Evolutionary conservation across 176 grass and related monocot species (phyloP).

Genomic region (Ensete ventricosum): DNA sequence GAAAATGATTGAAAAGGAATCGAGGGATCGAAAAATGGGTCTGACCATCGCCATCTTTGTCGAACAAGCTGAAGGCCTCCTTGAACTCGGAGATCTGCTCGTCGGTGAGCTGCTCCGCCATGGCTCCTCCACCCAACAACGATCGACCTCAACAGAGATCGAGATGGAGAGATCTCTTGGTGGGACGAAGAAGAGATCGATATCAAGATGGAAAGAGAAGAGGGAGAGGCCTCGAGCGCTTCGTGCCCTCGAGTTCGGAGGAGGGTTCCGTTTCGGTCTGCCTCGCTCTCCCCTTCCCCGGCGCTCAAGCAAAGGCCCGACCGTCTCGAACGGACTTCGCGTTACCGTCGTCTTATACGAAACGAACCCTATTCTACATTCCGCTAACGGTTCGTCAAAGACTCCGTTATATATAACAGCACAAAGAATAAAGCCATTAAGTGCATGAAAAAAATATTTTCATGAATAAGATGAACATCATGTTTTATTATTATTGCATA

Average conservation of each 20-base stretch:
- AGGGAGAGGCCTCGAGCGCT: not conserved
- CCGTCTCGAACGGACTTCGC: too few relatives aligned
- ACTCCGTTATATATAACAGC: too few relatives aligned
- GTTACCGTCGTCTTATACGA: too few relatives aligned
- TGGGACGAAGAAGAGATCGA: not conserved
- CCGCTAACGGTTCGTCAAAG: too few relatives aligned
- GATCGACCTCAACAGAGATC: not conserved
- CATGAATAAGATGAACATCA: too few relatives aligned
- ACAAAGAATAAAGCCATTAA: too few relatives aligned
- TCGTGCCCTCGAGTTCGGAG: not conserved
- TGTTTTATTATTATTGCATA: too few relatives aligned
- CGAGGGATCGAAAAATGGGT: not conserved
- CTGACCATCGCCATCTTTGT: not conserved
- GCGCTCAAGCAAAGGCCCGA: too few relatives aligned
- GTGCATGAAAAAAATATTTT: too few relatives aligned
- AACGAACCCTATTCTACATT: too few relatives aligned
- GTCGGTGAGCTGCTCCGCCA: not conserved
- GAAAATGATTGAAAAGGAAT: not conserved
- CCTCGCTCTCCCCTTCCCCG: too few relatives aligned
- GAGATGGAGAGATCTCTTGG: not conserved
- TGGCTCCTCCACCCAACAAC: not conserved
- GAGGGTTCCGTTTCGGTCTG: not conserved
- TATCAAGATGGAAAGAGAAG: not conserved
- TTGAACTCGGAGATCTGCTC: not conserved
- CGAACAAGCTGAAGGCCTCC: slow-evolving; percentile 1